These are phyloP conservation scores for Nigrospora oryzae DNA, from an alignment of 2,329 filamentous ascomycete species.

Conservation along the genomic window DNA sequence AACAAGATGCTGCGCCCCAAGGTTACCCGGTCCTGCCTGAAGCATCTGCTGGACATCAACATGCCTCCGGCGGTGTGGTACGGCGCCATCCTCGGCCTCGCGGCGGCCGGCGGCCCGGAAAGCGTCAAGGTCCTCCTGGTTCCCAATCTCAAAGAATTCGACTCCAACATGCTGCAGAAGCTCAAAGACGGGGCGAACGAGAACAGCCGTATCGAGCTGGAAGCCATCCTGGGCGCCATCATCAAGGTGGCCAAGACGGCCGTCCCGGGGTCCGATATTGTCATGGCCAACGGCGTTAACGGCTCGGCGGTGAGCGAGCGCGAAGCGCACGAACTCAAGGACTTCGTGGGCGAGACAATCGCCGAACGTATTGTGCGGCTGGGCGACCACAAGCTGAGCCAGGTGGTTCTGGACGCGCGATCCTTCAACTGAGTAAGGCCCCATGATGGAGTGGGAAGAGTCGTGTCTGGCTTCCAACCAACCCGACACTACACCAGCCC, in stretches of 20 bases:
- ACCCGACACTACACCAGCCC: no score
- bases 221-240: conserved; percentile 48
- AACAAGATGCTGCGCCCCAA: conserved; percentile 80
- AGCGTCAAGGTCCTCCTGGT: conserved; percentile 48
- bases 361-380: conserved; percentile 38
- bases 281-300: conserved; percentile 30
- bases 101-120: conserved; percentile 63
- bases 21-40: conserved; percentile 86
- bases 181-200: conserved; percentile 40
- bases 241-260: conserved; percentile 43
- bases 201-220: conserved; percentile 35
- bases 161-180: conserved; percentile 42
- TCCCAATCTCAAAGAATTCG: conserved; percentile 46
- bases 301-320: conserved; percentile 24
- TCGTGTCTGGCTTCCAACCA: no score
- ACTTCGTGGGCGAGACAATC: conserved; percentile 47
- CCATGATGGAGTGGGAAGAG: not conserved
- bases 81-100: conserved; percentile 74
- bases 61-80: conserved; percentile 81
- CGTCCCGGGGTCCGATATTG: conserved; percentile 18
- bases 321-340: conserved; percentile 37
- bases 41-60: conserved; percentile 80
- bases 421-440: conserved; percentile 34
- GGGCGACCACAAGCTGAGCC: conserved; percentile 37
- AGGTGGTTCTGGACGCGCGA: conserved; percentile 45